A percentile compares a stretch with the other conserved stretches of the same genome.
phyloP scores from a whole-genome alignment of 2,329 filamentous ascomycete genomes.

The Cytospora piceae region DNA sequence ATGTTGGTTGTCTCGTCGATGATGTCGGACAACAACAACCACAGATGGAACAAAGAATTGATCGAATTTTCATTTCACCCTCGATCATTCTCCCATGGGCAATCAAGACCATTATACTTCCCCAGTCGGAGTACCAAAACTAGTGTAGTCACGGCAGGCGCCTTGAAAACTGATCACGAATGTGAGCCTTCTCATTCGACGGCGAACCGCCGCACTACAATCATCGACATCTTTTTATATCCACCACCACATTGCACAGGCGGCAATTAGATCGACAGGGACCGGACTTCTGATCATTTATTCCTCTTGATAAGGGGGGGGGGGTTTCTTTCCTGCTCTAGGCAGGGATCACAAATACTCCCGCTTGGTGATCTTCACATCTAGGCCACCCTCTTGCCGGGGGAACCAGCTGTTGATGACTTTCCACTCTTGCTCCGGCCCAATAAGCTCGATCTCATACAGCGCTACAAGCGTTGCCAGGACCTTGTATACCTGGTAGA shows the following conservation, averaged over 20 bases:
- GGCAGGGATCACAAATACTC: background rate
- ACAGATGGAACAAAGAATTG: background rate
- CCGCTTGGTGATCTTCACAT: conserved; percentile 12
- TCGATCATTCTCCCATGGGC: background rate
- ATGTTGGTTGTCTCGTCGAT: background rate
- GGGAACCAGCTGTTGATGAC: conserved; percentile 20
- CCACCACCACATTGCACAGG: conserved; percentile 14
- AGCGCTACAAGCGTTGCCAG: conserved; percentile 63
- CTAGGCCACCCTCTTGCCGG: conserved; percentile 16
- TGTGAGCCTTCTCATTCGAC: conserved; percentile 22
- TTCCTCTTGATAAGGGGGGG: background rate
- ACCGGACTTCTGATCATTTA: background rate
- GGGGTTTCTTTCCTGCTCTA: no score
- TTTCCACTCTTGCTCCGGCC: background rate
- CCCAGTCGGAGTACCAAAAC: background rate
- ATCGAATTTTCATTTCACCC: background rate
- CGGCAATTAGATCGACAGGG: conserved; percentile 5
- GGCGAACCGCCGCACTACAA: conserved; percentile 19
- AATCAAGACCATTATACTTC: conserved; percentile 6
- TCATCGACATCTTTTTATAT: conserved; percentile 19
- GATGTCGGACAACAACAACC: background rate
- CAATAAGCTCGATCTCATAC: conserved; percentile 55
- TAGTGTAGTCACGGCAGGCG: background rate
- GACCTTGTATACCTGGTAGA: conserved; percentile 66
- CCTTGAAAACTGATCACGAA: conserved; percentile 14